Evolutionary conservation across 352 stramenopile genomes (phyloP).

Genomic region (Phytophthora pluvialis): DNA sequence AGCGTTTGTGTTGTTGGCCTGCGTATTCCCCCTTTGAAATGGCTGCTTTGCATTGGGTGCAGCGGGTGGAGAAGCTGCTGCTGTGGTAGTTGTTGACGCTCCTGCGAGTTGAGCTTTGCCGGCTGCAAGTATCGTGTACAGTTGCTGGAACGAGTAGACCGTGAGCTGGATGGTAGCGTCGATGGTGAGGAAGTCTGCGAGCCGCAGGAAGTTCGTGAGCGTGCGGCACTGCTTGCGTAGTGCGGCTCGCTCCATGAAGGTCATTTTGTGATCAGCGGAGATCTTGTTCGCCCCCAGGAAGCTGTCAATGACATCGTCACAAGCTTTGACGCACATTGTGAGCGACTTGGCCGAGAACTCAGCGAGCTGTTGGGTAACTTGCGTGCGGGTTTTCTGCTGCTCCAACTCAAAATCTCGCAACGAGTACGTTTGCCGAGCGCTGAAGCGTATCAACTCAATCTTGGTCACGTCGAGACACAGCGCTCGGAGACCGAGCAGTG

Average conservation of each 20-base stretch:
- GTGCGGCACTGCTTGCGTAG: constrained; percentile 92
- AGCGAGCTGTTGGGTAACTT: constrained; percentile 64
- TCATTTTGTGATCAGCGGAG: constrained; percentile 94
- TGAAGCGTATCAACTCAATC: constrained; percentile 76
- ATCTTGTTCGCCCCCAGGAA: constrained; percentile 95
- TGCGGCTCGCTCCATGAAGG: constrained; percentile 95
- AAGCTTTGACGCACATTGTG: constrained; percentile 87
- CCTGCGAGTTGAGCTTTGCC: constrained; percentile 47
- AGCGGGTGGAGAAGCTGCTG: background rate
- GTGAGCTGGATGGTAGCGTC: constrained; percentile 90
- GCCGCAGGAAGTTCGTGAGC: constrained; percentile 92
- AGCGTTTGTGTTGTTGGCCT: constrained; percentile 12
- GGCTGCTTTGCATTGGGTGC: background rate
- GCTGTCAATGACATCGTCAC: constrained; percentile 92
- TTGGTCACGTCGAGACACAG: constrained; percentile 78
- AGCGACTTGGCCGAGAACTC: constrained; percentile 76
- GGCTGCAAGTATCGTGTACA: constrained; percentile 60
- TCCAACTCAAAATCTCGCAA: constrained; percentile 83
- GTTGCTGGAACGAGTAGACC: constrained; percentile 70
- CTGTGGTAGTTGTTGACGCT: background rate
- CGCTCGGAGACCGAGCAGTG: constrained; percentile 75
- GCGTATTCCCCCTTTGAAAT: background rate
- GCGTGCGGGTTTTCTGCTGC: constrained; percentile 59
- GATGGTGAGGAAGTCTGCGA: constrained; percentile 93
- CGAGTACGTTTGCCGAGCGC: constrained; percentile 74